Base-by-base conservation (phyloP, 73 alveolate species). In the Durusdinium trenchii region DNA sequence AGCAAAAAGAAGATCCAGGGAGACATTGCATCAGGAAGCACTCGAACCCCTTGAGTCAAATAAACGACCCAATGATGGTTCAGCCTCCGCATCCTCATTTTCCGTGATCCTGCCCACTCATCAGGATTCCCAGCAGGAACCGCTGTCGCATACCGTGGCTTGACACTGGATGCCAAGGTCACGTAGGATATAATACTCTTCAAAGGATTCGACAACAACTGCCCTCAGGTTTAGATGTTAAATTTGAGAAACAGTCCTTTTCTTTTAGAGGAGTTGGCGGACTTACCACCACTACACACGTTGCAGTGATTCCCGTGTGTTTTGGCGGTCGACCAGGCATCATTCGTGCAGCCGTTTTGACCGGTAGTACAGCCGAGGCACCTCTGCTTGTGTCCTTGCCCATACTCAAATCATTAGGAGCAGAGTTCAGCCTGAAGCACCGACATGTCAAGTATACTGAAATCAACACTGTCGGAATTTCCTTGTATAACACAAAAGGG, bases 11-110 rank as follows among this genome's bases (percentile, higher is more conserved):
- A 1, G 26, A 9, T 32, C n/a, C 35, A 46, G 23, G 35, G 40
- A 38, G 67, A 42, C 40, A 73, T 6, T 35, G 47, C 28, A 32
- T 1, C 46, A 82, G 9, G 51, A 18, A 71, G 5, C 32, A 26
- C 87, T 45, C 87, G 46, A 36, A 78, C 87, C 87, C 87, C 87
- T 78, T 28, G 62, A 45, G 87, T 45, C 62, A 10, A 0, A n/a
- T n/a, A n/a, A 42, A 42, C 60, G 32, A 4, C 6, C 14, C 14
- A 71, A 5, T 71, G 32, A 20, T 26, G 6, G 14, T n/a, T 30
- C 79, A 30, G 14, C 10, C 45, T 6, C 23, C 79, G 30, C 14
- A 23, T 57, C 32, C 23, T 57, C 23, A 23, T 57, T 57, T 64
- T 26, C 23, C 30, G 35, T 64, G 40, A 64, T 51, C 32, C 6